A percentile compares a stretch with the other conserved stretches of the same genome.
Evolutionary conservation across 2,329 filamentous ascomycete species (phyloP).

Genomic region (Venturia oleaginea): DNA sequence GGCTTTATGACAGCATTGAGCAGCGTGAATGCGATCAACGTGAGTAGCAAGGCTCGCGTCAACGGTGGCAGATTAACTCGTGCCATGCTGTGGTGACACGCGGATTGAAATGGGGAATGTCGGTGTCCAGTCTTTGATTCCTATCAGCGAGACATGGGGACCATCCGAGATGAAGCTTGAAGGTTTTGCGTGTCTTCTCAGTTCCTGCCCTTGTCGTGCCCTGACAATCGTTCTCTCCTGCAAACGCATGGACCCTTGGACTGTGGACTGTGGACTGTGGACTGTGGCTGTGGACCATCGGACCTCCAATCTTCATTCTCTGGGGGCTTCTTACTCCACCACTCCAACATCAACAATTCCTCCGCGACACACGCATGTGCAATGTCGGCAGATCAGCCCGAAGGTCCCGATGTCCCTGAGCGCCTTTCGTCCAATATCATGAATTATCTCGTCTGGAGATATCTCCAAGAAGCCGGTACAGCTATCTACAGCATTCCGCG

Average conservation of each 20-base stretch:
- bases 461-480: constrained; percentile 31
- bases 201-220: neutral
- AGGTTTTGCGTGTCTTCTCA: neutral
- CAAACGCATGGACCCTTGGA: no score
- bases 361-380: constrained; percentile 18
- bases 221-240: neutral
- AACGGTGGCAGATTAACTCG: constrained; percentile 89
- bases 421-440: constrained; percentile 12
- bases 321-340: neutral
- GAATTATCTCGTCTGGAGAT: constrained; percentile 15
- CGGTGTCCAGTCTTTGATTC: neutral
- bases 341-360: constrained; percentile 7
- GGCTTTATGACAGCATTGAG: constrained; percentile 64
- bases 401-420: neutral
- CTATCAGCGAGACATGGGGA: neutral
- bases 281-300: neutral
- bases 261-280: neutral
- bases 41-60: constrained; percentile 71
- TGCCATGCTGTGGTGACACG: constrained; percentile 5
- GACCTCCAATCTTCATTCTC: neutral
- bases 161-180: neutral
- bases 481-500: constrained; percentile 34
- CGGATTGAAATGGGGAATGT: neutral
- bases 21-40: constrained; percentile 66
- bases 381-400: constrained; percentile 23